Conservation (phyloP, 495 filamentous ascomycete genomes). For the Cladorrhinum samala region DNA sequence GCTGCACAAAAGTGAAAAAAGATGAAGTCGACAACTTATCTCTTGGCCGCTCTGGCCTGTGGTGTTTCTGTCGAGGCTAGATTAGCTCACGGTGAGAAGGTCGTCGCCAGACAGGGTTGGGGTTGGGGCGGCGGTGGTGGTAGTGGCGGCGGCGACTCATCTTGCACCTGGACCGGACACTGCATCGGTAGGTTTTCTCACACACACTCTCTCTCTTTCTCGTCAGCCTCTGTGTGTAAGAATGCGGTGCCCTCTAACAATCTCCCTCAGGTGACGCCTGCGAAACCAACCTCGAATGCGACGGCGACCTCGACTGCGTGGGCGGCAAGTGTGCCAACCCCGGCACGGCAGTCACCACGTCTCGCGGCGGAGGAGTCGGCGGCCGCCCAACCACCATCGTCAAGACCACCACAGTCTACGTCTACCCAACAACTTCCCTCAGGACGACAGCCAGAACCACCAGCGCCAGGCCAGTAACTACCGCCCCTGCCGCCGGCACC, state of each 20-base stretch:
- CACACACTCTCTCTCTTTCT: neutral
- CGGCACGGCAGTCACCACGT: neutral
- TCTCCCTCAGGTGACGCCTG: slow-evolving; percentile 17
- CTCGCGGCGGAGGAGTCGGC: neutral
- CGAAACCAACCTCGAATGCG: slow-evolving; percentile 17
- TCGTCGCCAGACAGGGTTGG: slow-evolving; percentile 5
- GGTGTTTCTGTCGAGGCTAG: slow-evolving; percentile 1
- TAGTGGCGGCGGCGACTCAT: neutral
- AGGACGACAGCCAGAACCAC: slow-evolving; percentile 5
- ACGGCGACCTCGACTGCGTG: slow-evolving; percentile 16
- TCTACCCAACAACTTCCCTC: slow-evolving; percentile 3
- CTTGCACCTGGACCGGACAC: slow-evolving; percentile 22
- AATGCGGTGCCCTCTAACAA: neutral
- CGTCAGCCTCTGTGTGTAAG: no score
- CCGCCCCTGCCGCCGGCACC: neutral
- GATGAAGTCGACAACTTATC: slow-evolving; percentile 10
- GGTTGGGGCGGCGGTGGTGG: neutral
- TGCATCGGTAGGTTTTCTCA: slow-evolving; percentile 16
- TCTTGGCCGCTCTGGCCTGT: neutral
- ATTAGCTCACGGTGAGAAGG: neutral
- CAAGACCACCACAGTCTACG: slow-evolving; percentile 4
- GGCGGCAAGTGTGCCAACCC: slow-evolving; percentile 12
- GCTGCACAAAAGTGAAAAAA: neutral
- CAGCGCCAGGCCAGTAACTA: neutral
- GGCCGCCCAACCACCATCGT: neutral